phyloP scores from a whole-genome alignment of 2,329 filamentous ascomycete genomes.

The Drechslerella dactyloides region DNA sequence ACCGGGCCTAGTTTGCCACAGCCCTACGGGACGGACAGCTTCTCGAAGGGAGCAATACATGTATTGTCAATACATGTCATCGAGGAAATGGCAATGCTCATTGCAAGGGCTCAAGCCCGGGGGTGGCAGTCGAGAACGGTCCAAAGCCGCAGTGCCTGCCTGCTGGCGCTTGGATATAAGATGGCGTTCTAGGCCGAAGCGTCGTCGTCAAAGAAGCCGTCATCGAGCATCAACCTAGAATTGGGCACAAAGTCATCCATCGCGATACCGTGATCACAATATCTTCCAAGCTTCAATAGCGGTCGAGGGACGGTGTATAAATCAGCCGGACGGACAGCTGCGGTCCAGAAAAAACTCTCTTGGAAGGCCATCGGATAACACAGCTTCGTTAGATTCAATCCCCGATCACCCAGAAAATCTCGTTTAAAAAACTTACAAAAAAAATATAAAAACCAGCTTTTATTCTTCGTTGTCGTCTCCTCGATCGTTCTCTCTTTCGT shows the following conservation, averaged over 20 bases:
- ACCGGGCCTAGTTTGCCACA: constrained; percentile 2
- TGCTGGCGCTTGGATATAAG: not conserved
- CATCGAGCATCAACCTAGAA: constrained; percentile 44
- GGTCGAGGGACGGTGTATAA: not conserved
- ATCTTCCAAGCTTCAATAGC: constrained; percentile 17
- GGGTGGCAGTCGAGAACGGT: not conserved
- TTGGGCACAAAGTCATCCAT: too few species aligned
- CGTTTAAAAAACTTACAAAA: constrained; percentile 26
- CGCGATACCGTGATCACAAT: too few species aligned
- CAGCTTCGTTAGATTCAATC: constrained; percentile 46
- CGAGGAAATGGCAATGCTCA: too few species aligned
- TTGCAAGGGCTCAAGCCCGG: too few species aligned
- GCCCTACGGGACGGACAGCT: constrained; percentile 9
- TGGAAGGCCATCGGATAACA: constrained; percentile 50
- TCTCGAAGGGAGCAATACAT: not conserved
- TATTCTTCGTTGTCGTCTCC: constrained; percentile 42
- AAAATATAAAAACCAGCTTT: constrained; percentile 13
- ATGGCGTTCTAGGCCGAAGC: constrained; percentile 22
- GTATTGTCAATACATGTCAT: too few species aligned
- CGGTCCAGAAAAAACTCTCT: constrained; percentile 15
- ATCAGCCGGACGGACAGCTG: not conserved
- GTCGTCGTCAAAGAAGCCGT: constrained; percentile 29
- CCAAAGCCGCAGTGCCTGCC: constrained; percentile 7
- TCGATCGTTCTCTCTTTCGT: constrained; percentile 15
- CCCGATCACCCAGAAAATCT: constrained; percentile 42